Evolutionary conservation across 208 protist genomes (phyloP), one percentile per base, ranked within the genome.

Genomic region (Leishmania braziliensis): DNA sequence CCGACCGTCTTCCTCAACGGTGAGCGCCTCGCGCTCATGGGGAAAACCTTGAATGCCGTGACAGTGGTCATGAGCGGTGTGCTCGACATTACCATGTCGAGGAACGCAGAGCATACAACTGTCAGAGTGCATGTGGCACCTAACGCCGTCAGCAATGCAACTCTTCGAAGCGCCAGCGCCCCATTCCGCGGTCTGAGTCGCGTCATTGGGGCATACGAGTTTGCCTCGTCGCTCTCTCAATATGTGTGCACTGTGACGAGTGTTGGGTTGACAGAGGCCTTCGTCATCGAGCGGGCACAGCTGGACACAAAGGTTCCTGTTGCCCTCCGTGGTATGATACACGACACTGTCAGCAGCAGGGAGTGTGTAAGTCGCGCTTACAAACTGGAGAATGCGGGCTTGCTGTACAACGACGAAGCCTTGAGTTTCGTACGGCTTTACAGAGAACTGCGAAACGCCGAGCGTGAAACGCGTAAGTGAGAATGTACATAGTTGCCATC

Each of bases 201-300:
- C 26, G 87, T 95, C 33, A 83, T 97, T 69, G 94, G 94, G 1
- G 92, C 91, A 2, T 97, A 96, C 75, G 94, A 97, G 71, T 94
- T 92, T 53, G 89, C 89, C 33, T 84, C 86, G 26, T 86, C 76
- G 23, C 83, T 92, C 12, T 80, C 90, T 4, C 91, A 96, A 77
- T 95, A 95, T 79, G 86, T 79, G 2, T 94, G 86, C 69, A 95
- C 91, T 2, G 91, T 92, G 2, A 93, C 88, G 36, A 96, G 94
- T 69, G 92, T 93, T 69, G 92, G 93, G 0, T 72, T 96, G 8
- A 92, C 92, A 9, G 91, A 97, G 76, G 94, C 92, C 36, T 92
- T 91, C 73, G 84, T 94, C 4, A 84, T 97, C 36, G 87, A 95
- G 23, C 75, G 77, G 53, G 60, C 86, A 14, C 85, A 87, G 65